Conservation (phyloP, 2,329 filamentous ascomycete species). For the Scortechinia acanthostroma region DNA sequence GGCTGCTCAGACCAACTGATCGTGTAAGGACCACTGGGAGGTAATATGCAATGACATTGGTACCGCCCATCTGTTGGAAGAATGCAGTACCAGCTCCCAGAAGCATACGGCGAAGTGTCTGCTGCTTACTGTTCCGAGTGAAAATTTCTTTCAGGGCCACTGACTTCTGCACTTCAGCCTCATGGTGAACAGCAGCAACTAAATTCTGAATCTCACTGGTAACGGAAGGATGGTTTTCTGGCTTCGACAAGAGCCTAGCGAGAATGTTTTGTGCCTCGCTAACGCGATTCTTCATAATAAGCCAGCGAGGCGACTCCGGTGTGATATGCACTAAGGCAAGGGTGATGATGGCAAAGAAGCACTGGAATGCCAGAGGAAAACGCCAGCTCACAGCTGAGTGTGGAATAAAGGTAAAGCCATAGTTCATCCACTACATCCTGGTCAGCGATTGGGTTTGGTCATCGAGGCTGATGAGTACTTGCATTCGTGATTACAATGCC, state of each 20-base stretch:
- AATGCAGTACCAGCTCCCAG: conserved; percentile 50
- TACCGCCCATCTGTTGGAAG: conserved; percentile 54
- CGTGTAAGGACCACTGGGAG: conserved; percentile 47
- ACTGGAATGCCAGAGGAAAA: conserved; percentile 9
- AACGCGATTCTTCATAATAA: conserved; percentile 7
- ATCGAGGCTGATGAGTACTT: not conserved
- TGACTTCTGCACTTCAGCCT: conserved; percentile 6
- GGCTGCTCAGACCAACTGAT: conserved; percentile 27
- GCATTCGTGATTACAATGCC: conserved; percentile 30
- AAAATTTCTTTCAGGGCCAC: conserved; percentile 5
- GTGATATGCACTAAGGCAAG: conserved; percentile 5
- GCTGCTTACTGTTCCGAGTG: conserved; percentile 13
- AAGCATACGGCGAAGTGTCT: conserved; percentile 58
- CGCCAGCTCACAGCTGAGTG: conserved; percentile 7
- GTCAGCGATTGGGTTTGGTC: not conserved
- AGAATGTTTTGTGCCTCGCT: conserved; percentile 6
- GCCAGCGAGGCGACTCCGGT: conserved; percentile 9
- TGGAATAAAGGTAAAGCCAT: conserved; percentile 12
- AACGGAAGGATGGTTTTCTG: conserved; percentile 4
- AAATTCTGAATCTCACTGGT: conserved; percentile 3
- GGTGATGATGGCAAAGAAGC: conserved; percentile 8
- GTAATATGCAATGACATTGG: conserved; percentile 54
- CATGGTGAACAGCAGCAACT: conserved; percentile 5
- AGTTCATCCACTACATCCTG: conserved; percentile 25
- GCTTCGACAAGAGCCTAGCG: not conserved